phyloP scores from a whole-genome alignment of 495 filamentous ascomycete species.

The Amniculicola lignicola region DNA sequence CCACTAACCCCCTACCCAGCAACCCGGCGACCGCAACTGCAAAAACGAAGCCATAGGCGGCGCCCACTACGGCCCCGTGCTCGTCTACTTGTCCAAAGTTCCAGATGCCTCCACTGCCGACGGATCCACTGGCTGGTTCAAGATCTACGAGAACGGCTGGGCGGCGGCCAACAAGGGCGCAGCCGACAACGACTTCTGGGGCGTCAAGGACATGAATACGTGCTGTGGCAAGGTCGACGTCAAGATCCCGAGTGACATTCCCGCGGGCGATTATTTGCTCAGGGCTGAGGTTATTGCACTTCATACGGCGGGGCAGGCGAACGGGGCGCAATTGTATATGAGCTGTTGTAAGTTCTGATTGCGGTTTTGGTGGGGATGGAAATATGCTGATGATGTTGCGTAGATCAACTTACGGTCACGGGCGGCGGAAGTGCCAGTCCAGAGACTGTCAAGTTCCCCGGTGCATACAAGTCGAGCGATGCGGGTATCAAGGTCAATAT shows the following conservation, averaged over 20 bases:
- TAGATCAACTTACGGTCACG: slow-evolving; percentile 56
- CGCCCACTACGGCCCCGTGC: slow-evolving; percentile 27
- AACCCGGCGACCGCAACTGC: slow-evolving; percentile 24
- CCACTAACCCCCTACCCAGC: background rate
- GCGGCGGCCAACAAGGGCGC: slow-evolving; percentile 32
- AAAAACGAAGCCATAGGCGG: slow-evolving; percentile 41
- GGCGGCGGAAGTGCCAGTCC: slow-evolving; percentile 52
- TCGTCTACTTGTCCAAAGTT: slow-evolving; percentile 40
- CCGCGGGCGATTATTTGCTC: slow-evolving; percentile 34
- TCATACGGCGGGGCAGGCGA: slow-evolving; percentile 41
- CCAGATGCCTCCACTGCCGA: slow-evolving; percentile 35
- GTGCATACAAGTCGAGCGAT: slow-evolving; percentile 50
- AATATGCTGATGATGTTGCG: too few relatives aligned
- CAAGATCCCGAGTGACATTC: slow-evolving; percentile 45
- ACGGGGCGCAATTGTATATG: slow-evolving; percentile 53
- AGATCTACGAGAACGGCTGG: slow-evolving; percentile 37
- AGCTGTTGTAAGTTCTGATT: slow-evolving; percentile 41
- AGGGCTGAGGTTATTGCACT: slow-evolving; percentile 41
- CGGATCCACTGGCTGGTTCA: slow-evolving; percentile 43
- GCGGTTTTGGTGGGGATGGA: too few relatives aligned
- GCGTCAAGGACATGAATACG: slow-evolving; percentile 42
- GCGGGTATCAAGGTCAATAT: slow-evolving; percentile 49
- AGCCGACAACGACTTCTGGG: slow-evolving; percentile 26
- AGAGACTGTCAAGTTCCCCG: slow-evolving; percentile 49
- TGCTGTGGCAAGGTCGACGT: slow-evolving; percentile 41